Evolutionary conservation across 768 basidiomycete genomes (phyloP).

Genomic region (Boletus rufocinnamomeus): DNA sequence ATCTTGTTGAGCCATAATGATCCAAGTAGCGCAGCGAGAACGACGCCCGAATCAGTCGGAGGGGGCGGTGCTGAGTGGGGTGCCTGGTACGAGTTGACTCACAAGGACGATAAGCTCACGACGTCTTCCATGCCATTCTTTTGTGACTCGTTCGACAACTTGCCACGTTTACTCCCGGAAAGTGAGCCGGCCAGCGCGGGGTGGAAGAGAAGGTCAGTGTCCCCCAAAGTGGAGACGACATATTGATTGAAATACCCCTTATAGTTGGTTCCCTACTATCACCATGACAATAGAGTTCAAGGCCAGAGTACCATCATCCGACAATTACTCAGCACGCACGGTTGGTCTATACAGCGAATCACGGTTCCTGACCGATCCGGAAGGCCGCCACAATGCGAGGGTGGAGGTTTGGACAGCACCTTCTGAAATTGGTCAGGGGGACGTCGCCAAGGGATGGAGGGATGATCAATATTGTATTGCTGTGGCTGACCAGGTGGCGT

Average conservation of each 20-base stretch:
- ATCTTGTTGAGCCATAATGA: conserved; percentile 43
- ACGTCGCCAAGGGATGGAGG: conserved; percentile 50
- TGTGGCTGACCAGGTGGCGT: conserved; percentile 60
- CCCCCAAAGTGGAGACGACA: not conserved
- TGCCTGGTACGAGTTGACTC: conserved; percentile 50
- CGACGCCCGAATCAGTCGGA: conserved; percentile 43
- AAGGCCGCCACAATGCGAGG: conserved; percentile 57
- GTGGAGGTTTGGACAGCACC: conserved; percentile 72
- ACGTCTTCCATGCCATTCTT: conserved; percentile 55
- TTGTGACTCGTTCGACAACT: conserved; percentile 52
- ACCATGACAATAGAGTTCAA: conserved; percentile 65
- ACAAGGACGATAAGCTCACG: conserved; percentile 49
- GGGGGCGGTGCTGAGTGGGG: conserved; percentile 61
- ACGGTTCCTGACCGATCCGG: conserved; percentile 53
- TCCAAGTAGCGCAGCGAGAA: conserved; percentile 39
- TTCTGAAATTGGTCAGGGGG: conserved; percentile 49
- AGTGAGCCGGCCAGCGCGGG: conserved; percentile 40
- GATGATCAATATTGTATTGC: conserved; percentile 66
- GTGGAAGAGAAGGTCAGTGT: conserved; percentile 17
- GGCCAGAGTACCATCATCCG: conserved; percentile 51
- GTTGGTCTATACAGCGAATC: conserved; percentile 58
- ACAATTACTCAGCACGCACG: conserved; percentile 47
- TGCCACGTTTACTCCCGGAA: conserved; percentile 49
- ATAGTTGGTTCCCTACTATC: conserved; percentile 67
- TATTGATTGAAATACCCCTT: not conserved